Evolutionary conservation across 2,329 filamentous ascomycete species (phyloP).

Genomic region (Basipetospora chlamydospora): DNA sequence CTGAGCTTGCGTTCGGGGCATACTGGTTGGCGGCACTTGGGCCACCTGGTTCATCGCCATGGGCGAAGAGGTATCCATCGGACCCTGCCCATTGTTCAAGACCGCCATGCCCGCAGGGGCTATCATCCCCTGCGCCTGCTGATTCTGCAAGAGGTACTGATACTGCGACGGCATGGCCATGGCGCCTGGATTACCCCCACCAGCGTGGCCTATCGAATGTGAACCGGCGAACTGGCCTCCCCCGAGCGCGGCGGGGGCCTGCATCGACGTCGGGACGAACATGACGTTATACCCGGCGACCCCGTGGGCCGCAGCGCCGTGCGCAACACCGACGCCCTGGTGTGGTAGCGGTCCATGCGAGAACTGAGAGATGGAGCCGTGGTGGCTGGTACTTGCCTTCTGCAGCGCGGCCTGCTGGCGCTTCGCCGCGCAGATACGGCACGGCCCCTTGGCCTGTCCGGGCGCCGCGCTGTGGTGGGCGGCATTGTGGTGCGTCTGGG

Average conservation of each 20-base stretch:
- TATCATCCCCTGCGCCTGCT: not conserved
- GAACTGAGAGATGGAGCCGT: too few relatives aligned
- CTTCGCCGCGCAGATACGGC: not conserved
- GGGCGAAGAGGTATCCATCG: not conserved
- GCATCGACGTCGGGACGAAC: slow-evolving; percentile 4
- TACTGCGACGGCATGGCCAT: not conserved
- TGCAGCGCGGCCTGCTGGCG: slow-evolving; percentile 2
- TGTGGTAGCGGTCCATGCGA: too few relatives aligned
- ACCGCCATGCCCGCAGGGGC: too few relatives aligned
- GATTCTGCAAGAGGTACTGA: slow-evolving; percentile 1
- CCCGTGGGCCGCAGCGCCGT: not conserved
- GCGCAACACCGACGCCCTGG: too few relatives aligned
- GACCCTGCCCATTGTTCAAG: too few relatives aligned
- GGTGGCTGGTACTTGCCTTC: too few relatives aligned
- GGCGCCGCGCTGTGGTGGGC: not conserved
- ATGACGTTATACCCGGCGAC: slow-evolving; percentile 1
- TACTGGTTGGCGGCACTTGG: not conserved
- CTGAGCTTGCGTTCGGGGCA: too few relatives aligned
- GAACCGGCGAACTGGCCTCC: not conserved
- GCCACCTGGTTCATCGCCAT: not conserved
- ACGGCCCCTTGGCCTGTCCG: not conserved
- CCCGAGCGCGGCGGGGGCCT: not conserved
- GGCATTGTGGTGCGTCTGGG: not conserved
- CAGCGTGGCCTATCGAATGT: too few relatives aligned
- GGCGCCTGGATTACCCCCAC: too few relatives aligned